Conservation (phyloP, 768 basidiomycete species). For the Epithele typhae region DNA sequence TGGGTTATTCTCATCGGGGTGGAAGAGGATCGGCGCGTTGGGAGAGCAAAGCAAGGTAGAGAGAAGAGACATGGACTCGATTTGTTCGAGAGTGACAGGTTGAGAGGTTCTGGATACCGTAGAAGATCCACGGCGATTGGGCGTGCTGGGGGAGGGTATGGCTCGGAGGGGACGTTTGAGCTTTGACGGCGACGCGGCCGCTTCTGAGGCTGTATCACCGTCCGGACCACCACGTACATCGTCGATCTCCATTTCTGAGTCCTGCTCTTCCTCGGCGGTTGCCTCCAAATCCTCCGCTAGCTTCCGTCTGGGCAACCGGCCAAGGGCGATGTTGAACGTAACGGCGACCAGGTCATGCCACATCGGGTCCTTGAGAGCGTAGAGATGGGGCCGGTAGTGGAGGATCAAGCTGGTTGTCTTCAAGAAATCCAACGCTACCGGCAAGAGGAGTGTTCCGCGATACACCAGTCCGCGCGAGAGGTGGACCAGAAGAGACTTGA, state of each 20-base stretch:
- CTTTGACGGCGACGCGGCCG: not conserved
- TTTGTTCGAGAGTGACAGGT: conserved; percentile 49
- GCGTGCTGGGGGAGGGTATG: not conserved
- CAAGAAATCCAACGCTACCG: conserved; percentile 74
- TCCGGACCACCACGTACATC: conserved; percentile 8
- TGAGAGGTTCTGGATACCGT: not conserved
- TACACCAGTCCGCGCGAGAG: conserved; percentile 56
- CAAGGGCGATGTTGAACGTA: conserved; percentile 75
- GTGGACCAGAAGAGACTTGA: conserved; percentile 59
- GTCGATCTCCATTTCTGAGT: conserved; percentile 30
- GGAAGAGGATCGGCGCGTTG: conserved; percentile 51
- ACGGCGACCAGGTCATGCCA: conserved; percentile 73
- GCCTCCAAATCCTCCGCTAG: conserved; percentile 31
- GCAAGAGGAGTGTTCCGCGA: conserved; percentile 48
- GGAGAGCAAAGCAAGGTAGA: conserved; percentile 54
- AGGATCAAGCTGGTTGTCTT: conserved; percentile 70
- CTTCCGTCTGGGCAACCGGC: conserved; percentile 41
- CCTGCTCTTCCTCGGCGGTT: conserved; percentile 25
- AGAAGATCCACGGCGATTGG: not conserved
- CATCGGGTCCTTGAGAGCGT: conserved; percentile 55
- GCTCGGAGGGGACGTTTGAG: conserved; percentile 2
- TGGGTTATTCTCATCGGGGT: conserved; percentile 16
- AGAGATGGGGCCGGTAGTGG: conserved; percentile 69
- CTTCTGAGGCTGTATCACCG: not conserved
- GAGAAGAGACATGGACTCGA: conserved; percentile 68